These are phyloP conservation scores for Mortierella claussenii DNA, from an alignment of 192 early-diverging fungal genomes.

Conservation along the genomic window DNA sequence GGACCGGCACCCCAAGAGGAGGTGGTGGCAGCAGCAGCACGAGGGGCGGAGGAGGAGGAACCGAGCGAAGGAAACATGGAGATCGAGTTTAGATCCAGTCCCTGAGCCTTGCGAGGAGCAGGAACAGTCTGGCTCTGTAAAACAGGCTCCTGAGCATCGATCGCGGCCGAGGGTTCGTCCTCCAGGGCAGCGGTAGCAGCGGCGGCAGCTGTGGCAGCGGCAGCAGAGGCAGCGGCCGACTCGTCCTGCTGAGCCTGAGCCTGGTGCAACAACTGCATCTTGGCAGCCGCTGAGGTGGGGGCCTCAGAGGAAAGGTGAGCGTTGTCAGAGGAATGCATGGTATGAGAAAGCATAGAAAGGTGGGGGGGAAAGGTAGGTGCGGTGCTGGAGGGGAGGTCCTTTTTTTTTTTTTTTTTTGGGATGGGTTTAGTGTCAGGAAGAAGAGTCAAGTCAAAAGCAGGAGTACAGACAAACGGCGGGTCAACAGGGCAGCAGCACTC, in stretches of 20 bases:
- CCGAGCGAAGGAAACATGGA: conserved; percentile 85
- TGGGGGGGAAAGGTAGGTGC: neutral
- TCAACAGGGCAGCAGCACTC: conserved; percentile 25
- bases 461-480: conserved; percentile 34
- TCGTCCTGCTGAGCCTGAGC: conserved; percentile 34
- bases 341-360: conserved; percentile 21
- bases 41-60: conserved; percentile 54
- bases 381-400: conserved; percentile 4
- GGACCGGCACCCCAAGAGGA: conserved; percentile 59
- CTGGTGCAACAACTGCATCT: conserved; percentile 50
- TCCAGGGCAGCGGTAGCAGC: conserved; percentile 21
- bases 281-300: conserved; percentile 24
- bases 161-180: conserved; percentile 12
- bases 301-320: conserved; percentile 13
- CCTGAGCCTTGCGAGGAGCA: conserved; percentile 37
- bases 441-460: conserved; percentile 39
- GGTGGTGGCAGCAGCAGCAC: conserved; percentile 35
- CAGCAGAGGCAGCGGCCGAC: conserved; percentile 30
- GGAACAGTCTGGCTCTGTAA: conserved; percentile 26
- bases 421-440: too few species aligned
- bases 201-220: conserved; percentile 29
- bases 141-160: too few species aligned
- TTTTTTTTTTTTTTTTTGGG: too few species aligned
- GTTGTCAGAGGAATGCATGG: conserved; percentile 39
- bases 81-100: conserved; percentile 67